Conservation (phyloP, 352 stramenopile species). For the Pythium brassicae region DNA sequence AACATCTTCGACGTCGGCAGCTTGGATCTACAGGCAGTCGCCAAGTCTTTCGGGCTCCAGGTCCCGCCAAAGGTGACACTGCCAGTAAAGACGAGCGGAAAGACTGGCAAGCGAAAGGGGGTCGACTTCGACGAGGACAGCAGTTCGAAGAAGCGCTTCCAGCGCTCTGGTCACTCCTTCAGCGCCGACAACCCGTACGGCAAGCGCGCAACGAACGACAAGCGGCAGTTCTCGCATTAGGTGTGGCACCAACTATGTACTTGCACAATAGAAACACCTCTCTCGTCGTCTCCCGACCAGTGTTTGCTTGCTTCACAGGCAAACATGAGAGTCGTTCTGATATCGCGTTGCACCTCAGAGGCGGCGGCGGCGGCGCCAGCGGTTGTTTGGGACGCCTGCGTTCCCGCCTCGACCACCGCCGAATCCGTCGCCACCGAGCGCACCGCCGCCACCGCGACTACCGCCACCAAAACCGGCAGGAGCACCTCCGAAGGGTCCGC, state of each 20-base stretch:
- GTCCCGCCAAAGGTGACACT: slow-evolving; percentile 97
- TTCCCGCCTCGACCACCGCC: background rate
- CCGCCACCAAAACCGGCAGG: background rate
- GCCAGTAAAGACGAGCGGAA: slow-evolving; percentile 81
- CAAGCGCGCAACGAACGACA: background rate
- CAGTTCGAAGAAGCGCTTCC: slow-evolving; percentile 50
- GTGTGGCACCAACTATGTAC: background rate
- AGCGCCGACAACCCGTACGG: slow-evolving; percentile 27
- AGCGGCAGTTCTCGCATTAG: background rate
- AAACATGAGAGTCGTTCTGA: too few species aligned
- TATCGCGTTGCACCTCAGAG: too few species aligned
- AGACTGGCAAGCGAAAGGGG: slow-evolving; percentile 68
- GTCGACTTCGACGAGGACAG: slow-evolving; percentile 51
- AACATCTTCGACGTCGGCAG: slow-evolving; percentile 98
- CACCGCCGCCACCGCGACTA: background rate
- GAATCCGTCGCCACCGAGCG: background rate
- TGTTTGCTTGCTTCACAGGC: too few species aligned
- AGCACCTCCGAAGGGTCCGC: background rate
- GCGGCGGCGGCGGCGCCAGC: slow-evolving; percentile 9
- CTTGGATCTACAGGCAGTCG: slow-evolving; percentile 95
- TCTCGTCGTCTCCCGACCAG: too few species aligned
- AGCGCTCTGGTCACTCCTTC: slow-evolving; percentile 93
- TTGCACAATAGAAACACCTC: background rate
- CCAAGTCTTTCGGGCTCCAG: slow-evolving; percentile 96
- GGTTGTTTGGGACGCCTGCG: background rate